phyloP scores from a whole-genome alignment of 345 rosid species.

The Gynandropsis gynandra region DNA sequence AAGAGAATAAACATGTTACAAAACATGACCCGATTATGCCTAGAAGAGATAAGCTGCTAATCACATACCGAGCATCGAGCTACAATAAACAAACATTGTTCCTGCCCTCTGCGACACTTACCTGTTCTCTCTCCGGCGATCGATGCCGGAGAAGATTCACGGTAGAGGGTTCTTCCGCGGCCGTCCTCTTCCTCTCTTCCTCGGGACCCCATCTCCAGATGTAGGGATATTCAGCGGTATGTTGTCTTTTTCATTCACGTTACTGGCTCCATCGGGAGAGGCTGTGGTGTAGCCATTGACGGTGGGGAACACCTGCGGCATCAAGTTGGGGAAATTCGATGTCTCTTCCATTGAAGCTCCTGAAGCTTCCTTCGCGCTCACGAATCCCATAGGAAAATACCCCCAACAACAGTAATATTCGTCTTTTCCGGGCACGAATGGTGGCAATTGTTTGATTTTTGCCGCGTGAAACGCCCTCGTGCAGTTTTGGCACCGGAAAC shows the following conservation, averaged over 20 bases:
- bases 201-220: constrained; percentile 16
- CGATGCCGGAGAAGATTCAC: too few relatives aligned
- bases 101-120: too few relatives aligned
- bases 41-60: too few relatives aligned
- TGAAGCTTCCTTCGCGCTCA: constrained; percentile 26
- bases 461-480: constrained; percentile 70
- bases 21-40: too few relatives aligned
- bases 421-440: constrained; percentile 67
- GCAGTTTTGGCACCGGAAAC: constrained; percentile 71
- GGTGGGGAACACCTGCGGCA: constrained; percentile 34
- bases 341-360: constrained; percentile 15
- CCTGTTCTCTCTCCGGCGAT: too few relatives aligned
- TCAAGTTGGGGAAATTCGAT: constrained; percentile 46
- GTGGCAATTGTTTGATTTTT: constrained; percentile 51
- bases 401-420: constrained; percentile 89
- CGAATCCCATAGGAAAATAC: constrained; percentile 68
- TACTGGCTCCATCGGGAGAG: constrained; percentile 9
- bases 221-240: background rate
- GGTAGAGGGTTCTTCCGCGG: constrained; percentile 71
- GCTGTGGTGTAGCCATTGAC: constrained; percentile 2
- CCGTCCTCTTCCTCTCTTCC: constrained; percentile 57
- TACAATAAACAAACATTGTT: too few relatives aligned
- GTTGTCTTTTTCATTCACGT: constrained; percentile 30
- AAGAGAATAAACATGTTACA: too few relatives aligned
- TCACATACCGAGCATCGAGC: too few relatives aligned